A percentile compares a stretch with the other conserved stretches of the same genome.
Conservation (phyloP, 2,329 filamentous ascomycete genomes). For the Gliomastix tumulicola region DNA sequence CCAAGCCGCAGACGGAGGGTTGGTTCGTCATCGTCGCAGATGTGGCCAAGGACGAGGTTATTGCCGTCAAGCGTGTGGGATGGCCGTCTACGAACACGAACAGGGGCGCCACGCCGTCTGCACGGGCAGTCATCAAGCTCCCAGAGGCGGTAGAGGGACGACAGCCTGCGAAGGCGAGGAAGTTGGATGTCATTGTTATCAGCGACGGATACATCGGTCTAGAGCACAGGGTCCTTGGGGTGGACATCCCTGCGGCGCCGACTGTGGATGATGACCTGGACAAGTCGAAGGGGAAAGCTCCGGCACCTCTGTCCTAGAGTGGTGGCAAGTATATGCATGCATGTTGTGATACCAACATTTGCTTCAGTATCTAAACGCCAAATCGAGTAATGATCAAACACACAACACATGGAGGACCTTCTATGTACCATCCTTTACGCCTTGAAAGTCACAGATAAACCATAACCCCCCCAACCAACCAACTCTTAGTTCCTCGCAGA, state of each 20-base stretch:
- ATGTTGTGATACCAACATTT: no score
- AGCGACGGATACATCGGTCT: conserved; percentile 87
- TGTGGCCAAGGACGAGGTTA: conserved; percentile 61
- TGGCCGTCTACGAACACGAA: conserved; percentile 44
- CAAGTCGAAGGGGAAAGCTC: no score
- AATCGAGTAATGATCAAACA: no score
- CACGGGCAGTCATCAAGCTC: conserved; percentile 53
- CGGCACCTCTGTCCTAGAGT: no score
- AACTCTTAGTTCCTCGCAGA: no score
- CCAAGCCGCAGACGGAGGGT: conserved; percentile 89
- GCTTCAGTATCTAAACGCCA: no score
- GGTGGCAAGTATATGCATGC: no score
- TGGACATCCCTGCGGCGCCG: conserved; percentile 45
- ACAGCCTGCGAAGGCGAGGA: conserved; percentile 48
- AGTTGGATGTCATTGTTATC: conserved; percentile 66
- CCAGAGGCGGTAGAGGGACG: conserved; percentile 35
- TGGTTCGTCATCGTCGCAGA: conserved; percentile 81
- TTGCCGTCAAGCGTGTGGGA: conserved; percentile 79
- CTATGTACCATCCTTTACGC: no score
- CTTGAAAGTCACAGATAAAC: no score
- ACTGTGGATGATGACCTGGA: conserved; percentile 38
- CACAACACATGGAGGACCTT: no score
- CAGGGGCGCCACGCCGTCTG: conserved; percentile 38
- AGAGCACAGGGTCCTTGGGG: conserved; percentile 40
- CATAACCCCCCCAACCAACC: no score